Conservation (phyloP, 164 flowering plant species). For the Macadamia integrifolia region DNA sequence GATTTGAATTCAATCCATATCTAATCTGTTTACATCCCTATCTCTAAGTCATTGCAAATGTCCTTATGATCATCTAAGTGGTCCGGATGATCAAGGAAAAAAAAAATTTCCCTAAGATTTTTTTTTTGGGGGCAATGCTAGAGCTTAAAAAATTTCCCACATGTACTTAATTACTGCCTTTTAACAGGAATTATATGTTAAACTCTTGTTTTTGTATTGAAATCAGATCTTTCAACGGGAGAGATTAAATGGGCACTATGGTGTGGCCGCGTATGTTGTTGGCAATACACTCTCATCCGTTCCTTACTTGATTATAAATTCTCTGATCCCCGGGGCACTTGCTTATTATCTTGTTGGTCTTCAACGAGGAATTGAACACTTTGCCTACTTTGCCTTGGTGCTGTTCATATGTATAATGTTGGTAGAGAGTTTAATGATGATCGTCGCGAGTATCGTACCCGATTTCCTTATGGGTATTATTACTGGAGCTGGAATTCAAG, state of each 20-base stretch:
- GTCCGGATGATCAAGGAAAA: too few relatives aligned
- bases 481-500: conserved; percentile 22
- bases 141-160: too few relatives aligned
- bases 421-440: conserved; percentile 59
- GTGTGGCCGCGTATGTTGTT: conserved; percentile 40
- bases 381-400: too few relatives aligned
- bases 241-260: conserved; percentile 61
- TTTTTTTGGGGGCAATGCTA: too few relatives aligned
- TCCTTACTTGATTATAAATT: conserved; percentile 41
- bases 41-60: too few relatives aligned
- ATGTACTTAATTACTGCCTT: too few relatives aligned
- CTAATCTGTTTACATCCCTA: too few relatives aligned
- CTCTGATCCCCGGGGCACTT: conserved; percentile 43
- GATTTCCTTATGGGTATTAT: conserved; percentile 57
- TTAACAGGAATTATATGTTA: too few relatives aligned
- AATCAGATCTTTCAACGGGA: conserved; percentile 42
- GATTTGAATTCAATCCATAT: too few relatives aligned
- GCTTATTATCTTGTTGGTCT: conserved; percentile 44
- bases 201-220: conserved; percentile 4
- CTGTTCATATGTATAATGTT: too few relatives aligned
- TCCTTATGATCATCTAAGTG: too few relatives aligned
- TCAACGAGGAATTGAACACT: conserved; percentile 17
- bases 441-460: conserved; percentile 57
- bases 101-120: too few relatives aligned
- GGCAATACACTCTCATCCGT: conserved; percentile 54